These are phyloP conservation scores for Coniochaeta sp. DNA, from an alignment of 2,329 filamentous ascomycete species.

Conservation along the genomic window DNA sequence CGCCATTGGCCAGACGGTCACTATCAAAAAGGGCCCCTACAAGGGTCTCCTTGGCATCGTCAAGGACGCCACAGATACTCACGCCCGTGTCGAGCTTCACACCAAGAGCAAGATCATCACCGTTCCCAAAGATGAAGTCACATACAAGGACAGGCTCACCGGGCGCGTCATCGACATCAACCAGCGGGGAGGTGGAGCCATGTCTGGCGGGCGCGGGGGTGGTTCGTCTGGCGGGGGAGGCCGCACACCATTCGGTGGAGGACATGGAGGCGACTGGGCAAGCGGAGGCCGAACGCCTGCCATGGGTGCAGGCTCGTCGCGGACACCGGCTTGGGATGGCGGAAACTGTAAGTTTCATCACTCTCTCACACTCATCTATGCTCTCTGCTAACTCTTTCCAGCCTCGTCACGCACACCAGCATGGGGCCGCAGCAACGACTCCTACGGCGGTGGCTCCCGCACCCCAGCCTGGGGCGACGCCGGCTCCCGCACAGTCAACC, in stretches of 20 bases:
- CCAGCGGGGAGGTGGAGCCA: slow-evolving; percentile 31
- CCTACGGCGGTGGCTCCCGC: slow-evolving; percentile 46
- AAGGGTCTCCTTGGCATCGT: slow-evolving; percentile 94
- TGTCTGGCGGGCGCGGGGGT: slow-evolving; percentile 32
- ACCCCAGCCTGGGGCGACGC: slow-evolving; percentile 64
- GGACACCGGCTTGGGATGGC: slow-evolving; percentile 70
- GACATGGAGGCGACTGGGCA: slow-evolving; percentile 48
- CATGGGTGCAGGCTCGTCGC: slow-evolving; percentile 50
- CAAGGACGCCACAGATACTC: slow-evolving; percentile 82
- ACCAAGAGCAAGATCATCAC: slow-evolving; percentile 90
- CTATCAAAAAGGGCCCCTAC: slow-evolving; percentile 77
- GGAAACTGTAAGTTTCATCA: slow-evolving; percentile 57
- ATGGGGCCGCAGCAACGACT: slow-evolving; percentile 45
- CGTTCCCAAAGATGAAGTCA: slow-evolving; percentile 73
- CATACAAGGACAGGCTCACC: slow-evolving; percentile 76
- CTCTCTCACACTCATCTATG: background rate
- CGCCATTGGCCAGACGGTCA: slow-evolving; percentile 85
- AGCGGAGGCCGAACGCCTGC: slow-evolving; percentile 64
- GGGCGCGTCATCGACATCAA: slow-evolving; percentile 72
- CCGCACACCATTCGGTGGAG: slow-evolving; percentile 22
- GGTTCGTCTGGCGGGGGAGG: slow-evolving; percentile 28
- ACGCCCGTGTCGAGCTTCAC: slow-evolving; percentile 86
- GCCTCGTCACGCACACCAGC: slow-evolving; percentile 56
- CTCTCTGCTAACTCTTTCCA: slow-evolving; percentile 19
- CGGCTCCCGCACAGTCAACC: slow-evolving; percentile 60